These are phyloP conservation scores for Urostyla sp. DNA, from an alignment of 73 alveolate species.

Conservation along the genomic window DNA sequence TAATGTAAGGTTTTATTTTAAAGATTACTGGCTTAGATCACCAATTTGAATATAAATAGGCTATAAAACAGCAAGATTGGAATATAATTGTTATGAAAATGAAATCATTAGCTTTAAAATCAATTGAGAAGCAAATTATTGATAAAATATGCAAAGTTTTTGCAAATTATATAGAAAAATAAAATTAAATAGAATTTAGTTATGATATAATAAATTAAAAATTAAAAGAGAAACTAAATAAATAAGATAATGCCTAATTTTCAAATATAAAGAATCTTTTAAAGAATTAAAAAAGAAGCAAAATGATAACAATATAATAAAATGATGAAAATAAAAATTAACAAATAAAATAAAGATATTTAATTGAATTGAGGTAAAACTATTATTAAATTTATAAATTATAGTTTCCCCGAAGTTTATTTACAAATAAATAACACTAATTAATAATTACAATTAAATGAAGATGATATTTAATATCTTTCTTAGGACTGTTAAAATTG, in stretches of 20 bases:
- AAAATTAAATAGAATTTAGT: not conserved
- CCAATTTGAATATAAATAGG: constrained; percentile 20
- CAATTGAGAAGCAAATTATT: constrained; percentile 11
- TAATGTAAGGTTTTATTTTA: too few relatives aligned
- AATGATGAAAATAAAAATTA: too few relatives aligned
- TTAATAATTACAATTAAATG: not conserved
- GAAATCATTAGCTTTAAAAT: constrained; percentile 5
- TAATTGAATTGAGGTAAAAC: constrained; percentile 19
- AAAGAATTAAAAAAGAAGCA: constrained; percentile 8
- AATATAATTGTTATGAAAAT: not conserved
- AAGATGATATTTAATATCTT: constrained; percentile 28
- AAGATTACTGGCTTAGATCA: too few relatives aligned
- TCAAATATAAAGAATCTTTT: not conserved
- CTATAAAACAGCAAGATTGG: not conserved
- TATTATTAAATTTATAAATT: not conserved
- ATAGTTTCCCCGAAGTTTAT: constrained; percentile 6
- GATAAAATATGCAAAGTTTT: not conserved
- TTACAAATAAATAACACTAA: not conserved
- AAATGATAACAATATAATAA: not conserved
- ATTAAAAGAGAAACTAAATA: not conserved
- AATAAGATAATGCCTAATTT: not conserved
- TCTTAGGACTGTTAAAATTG: not conserved
- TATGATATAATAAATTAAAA: not conserved
- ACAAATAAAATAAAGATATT: not conserved
- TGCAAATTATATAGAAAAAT: not conserved